Evolutionary conservation across 2,329 filamentous ascomycete species (phyloP).

Genomic region (Colletotrichum spaethianum): DNA sequence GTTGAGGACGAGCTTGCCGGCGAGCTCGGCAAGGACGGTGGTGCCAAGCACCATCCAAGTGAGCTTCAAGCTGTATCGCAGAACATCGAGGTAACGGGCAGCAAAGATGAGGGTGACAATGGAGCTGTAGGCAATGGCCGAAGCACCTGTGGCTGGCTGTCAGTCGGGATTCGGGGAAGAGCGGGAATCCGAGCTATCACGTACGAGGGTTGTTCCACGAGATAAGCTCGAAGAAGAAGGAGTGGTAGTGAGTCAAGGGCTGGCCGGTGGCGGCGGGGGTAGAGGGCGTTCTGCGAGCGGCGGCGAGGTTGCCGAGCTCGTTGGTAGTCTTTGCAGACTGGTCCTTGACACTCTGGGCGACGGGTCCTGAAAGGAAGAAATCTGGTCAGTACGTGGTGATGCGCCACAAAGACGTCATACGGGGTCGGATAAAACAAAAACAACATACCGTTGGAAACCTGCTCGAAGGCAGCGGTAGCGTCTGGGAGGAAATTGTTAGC

Average conservation of each 20-base stretch:
- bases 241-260: conserved; percentile 78
- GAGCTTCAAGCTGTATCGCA: conserved; percentile 76
- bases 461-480: conserved; percentile 63
- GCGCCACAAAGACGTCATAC: conserved; percentile 27
- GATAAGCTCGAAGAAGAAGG: conserved; percentile 77
- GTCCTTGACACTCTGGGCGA: conserved; percentile 72
- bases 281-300: conserved; percentile 68
- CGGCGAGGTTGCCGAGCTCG: conserved; percentile 72
- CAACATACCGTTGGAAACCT: conserved; percentile 62
- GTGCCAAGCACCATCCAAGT: conserved; percentile 74
- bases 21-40: conserved; percentile 72
- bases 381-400: conserved; percentile 28
- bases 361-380: conserved; percentile 61
- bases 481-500: conserved; percentile 57
- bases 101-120: conserved; percentile 73
- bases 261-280: conserved; percentile 72
- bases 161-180: conserved; percentile 18
- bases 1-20: conserved; percentile 73
- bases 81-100: conserved; percentile 75
- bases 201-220: conserved; percentile 79
- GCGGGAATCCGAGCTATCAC: conserved; percentile 46
- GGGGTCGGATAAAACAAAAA: conserved; percentile 13
- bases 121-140: conserved; percentile 74
- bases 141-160: conserved; percentile 64
- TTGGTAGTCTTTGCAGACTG: conserved; percentile 67